phyloP scores from a whole-genome alignment of 352 stramenopile genomes.

The Blastocystis sp. region DNA sequence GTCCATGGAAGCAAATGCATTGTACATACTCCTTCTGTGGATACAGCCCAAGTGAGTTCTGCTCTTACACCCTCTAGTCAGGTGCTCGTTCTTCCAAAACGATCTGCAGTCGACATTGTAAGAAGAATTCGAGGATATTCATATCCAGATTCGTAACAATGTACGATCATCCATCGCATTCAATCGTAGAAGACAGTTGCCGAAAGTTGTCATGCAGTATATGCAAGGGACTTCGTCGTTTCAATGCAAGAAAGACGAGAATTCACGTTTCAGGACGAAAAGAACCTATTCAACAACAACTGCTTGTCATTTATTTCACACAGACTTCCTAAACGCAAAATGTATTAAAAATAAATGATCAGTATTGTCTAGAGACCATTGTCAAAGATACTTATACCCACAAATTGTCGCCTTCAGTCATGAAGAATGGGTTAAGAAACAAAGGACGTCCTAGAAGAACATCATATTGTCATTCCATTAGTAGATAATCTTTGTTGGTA shows the following conservation, averaged over 20 bases:
- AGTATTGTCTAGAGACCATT: too few relatives aligned
- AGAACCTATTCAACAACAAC: too few relatives aligned
- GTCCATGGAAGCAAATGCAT: neutral
- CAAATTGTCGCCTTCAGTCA: too few relatives aligned
- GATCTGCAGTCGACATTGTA: neutral
- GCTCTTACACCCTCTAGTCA: neutral
- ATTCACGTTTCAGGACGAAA: too few relatives aligned
- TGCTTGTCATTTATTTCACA: too few relatives aligned
- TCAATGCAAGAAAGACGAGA: neutral
- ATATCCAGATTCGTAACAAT: neutral
- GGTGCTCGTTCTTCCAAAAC: neutral
- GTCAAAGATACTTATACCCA: too few relatives aligned
- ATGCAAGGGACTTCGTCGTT: neutral
- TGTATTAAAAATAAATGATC: too few relatives aligned
- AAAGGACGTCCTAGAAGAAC: neutral
- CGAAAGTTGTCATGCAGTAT: neutral
- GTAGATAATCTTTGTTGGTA: slow-evolving; percentile 10
- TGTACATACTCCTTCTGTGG: neutral
- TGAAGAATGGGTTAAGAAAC: neutral
- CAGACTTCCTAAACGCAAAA: too few relatives aligned
- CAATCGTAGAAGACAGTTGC: neutral
- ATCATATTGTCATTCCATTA: slow-evolving; percentile 2
- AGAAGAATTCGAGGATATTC: neutral
- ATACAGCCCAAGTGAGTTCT: neutral
- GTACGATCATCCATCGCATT: neutral